Evolutionary conservation across 2,329 filamentous ascomycete genomes (phyloP).

Genomic region (Cladophialophora psammophila): DNA sequence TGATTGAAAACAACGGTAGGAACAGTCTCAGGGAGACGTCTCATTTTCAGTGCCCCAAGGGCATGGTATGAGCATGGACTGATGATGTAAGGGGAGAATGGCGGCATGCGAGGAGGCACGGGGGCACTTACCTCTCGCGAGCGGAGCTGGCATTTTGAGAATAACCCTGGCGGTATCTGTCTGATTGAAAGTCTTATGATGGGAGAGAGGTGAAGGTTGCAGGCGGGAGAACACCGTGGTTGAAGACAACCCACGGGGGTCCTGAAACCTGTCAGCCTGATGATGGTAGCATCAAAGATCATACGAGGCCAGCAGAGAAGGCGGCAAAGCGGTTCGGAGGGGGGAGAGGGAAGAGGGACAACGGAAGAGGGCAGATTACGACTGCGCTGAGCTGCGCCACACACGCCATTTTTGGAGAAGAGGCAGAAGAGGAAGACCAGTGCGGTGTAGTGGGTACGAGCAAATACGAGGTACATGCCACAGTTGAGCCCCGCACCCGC

Average conservation of each 20-base stretch:
- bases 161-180: neutral
- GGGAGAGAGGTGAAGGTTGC: constrained; percentile 1
- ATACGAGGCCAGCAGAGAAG: constrained; percentile 7
- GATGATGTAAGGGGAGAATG: constrained; percentile 37
- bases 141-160: constrained; percentile 53
- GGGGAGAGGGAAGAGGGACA: neutral
- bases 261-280: constrained; percentile 33
- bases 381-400: constrained; percentile 30
- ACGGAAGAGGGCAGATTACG: neutral
- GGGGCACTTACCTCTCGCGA: constrained; percentile 55
- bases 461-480: too few species aligned
- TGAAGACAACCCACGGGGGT: constrained; percentile 3
- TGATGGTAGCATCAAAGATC: neutral
- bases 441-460: too few species aligned
- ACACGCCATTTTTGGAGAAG: constrained; percentile 11
- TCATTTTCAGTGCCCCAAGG: neutral
- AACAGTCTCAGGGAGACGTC: neutral
- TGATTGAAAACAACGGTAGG: constrained; percentile 1
- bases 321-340: neutral
- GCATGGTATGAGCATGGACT: neutral
- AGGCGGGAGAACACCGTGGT: constrained; percentile 1
- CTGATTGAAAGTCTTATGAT: neutral
- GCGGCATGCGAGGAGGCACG: constrained; percentile 18
- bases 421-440: neutral
- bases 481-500: neutral